Evolutionary conservation across 169 alveolate species (phyloP).

Genomic region (Plasmodium sp.): DNA sequence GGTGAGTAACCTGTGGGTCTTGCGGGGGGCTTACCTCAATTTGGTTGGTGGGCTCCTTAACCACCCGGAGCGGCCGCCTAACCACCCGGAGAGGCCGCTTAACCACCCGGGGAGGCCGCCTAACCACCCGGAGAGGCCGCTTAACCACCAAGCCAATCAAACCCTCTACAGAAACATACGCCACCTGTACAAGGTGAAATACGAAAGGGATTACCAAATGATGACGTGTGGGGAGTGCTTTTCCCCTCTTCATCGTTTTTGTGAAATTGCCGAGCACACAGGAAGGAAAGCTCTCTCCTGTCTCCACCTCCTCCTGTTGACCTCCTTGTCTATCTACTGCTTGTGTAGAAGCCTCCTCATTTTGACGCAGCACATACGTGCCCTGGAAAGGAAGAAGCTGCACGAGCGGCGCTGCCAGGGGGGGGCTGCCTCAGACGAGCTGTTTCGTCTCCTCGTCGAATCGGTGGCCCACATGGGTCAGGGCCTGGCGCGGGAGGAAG

Average conservation of each 20-base stretch:
- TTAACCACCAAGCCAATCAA: neutral
- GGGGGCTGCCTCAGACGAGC: neutral
- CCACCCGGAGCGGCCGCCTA: neutral
- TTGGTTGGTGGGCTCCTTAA: neutral
- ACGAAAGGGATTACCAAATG: conserved; percentile 14
- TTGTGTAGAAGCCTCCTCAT: conserved; percentile 14
- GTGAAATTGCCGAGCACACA: neutral
- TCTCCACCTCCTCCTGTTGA: conserved; percentile 7
- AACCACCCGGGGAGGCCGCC: neutral
- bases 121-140: neutral
- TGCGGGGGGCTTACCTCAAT: conserved; percentile 1
- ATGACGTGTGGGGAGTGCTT: neutral
- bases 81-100: neutral
- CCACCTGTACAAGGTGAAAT: conserved; percentile 12
- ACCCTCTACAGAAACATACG: conserved; percentile 31
- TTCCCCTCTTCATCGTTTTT: neutral
- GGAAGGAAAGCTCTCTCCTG: neutral
- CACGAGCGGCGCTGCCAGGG: neutral
- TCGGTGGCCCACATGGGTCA: neutral
- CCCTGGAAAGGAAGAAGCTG: conserved; percentile 1
- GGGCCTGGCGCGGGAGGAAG: neutral
- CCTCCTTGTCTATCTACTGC: neutral
- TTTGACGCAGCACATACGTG: conserved; percentile 1
- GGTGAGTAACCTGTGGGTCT: neutral
- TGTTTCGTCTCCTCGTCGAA: neutral